Percentiles rank a stretch among this genome's conserved stretches.
phyloP scores from a whole-genome alignment of 108 stramenopile species.

The Cyclotella sp. region DNA sequence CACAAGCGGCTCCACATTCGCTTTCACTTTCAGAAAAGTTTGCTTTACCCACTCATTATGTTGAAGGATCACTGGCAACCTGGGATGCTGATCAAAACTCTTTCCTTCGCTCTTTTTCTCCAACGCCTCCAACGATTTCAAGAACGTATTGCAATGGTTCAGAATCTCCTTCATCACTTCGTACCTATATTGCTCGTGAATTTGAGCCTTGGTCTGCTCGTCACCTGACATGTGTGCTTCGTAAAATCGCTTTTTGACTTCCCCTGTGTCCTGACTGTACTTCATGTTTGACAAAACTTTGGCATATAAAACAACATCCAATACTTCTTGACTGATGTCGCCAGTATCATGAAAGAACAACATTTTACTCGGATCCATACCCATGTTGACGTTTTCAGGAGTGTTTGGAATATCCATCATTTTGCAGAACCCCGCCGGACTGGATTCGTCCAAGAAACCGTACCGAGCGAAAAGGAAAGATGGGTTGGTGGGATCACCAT shows the following conservation, averaged over 20 bases:
- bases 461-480: conserved; percentile 54
- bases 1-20: conserved; percentile 37
- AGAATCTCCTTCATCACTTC: conserved; percentile 56
- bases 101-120: conserved; percentile 49
- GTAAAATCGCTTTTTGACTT: conserved; percentile 57
- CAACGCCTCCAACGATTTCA: conserved; percentile 50
- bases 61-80: conserved; percentile 57
- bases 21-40: conserved; percentile 62
- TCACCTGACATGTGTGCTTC: conserved; percentile 63
- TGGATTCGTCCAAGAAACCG: conserved; percentile 57
- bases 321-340: conserved; percentile 52
- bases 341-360: conserved; percentile 59
- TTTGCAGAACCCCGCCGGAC: conserved; percentile 57
- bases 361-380: conserved; percentile 53
- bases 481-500: conserved; percentile 55
- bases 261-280: conserved; percentile 32
- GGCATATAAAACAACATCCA: conserved; percentile 54
- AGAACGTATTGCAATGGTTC: conserved; percentile 61
- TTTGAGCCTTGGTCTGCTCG: conserved; percentile 41
- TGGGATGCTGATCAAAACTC: conserved; percentile 58
- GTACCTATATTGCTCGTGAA: conserved; percentile 61
- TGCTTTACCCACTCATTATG: conserved; percentile 62
- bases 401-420: conserved; percentile 58
- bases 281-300: conserved; percentile 44
- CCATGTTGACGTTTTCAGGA: conserved; percentile 45